phyloP scores from a whole-genome alignment of 2,329 filamentous ascomycete genomes.

The Neurospora sp. region DNA sequence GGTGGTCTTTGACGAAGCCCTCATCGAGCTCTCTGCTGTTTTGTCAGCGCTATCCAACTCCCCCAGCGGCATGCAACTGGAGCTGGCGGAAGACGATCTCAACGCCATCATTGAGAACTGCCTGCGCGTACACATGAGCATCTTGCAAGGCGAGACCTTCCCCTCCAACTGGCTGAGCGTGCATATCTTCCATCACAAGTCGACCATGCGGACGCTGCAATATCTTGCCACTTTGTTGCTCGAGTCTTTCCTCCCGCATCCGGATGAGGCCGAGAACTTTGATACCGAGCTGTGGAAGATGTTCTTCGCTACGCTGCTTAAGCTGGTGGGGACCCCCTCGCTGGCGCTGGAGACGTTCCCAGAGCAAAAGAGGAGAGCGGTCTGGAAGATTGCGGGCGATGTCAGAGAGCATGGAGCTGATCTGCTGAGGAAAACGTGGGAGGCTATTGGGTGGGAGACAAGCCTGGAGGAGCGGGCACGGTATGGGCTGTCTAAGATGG shows the following conservation, averaged over 20 bases:
- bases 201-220: constrained; percentile 75
- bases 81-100: constrained; percentile 65
- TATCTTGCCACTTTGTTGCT: constrained; percentile 71
- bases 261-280: constrained; percentile 85
- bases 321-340: constrained; percentile 79
- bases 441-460: constrained; percentile 94
- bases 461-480: constrained; percentile 65
- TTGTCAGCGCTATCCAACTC: constrained; percentile 73
- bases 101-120: constrained; percentile 67
- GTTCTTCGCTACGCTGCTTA: constrained; percentile 83
- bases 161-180: constrained; percentile 85
- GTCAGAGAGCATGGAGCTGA: constrained; percentile 87
- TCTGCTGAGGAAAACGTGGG: constrained; percentile 77
- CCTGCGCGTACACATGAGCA: constrained; percentile 78
- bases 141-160: constrained; percentile 82
- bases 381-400: constrained; percentile 98
- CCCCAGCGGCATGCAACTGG: constrained; percentile 63
- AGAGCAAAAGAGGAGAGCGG: constrained; percentile 88
- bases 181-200: constrained; percentile 86
- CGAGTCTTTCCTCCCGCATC: constrained; percentile 76
- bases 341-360: constrained; percentile 92
- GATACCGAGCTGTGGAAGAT: constrained; percentile 90
- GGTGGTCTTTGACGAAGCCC: constrained; percentile 66
- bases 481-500: constrained; percentile 76
- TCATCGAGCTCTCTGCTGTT: constrained; percentile 82